These are phyloP conservation scores for Cucurbita moschata DNA, from an alignment of 306 rosid species.

Conservation along the genomic window DNA sequence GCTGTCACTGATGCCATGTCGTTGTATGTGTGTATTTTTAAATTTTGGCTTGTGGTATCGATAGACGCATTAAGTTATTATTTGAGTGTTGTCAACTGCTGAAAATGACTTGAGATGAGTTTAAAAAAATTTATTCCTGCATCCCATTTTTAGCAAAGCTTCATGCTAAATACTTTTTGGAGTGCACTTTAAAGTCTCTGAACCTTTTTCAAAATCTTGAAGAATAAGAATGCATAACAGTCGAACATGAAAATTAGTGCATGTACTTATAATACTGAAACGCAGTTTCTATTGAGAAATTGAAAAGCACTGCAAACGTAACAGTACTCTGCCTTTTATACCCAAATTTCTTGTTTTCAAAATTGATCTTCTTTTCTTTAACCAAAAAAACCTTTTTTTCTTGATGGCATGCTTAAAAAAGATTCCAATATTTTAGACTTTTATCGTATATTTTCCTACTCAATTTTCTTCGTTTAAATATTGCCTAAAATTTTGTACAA, in stretches of 20 bases:
- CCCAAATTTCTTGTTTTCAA: background rate
- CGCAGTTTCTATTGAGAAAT: background rate
- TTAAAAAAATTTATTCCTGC: background rate
- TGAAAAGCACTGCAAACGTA: background rate
- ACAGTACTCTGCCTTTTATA: background rate
- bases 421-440: background rate
- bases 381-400: background rate
- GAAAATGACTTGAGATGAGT: background rate
- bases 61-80: background rate
- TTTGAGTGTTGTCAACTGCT: background rate
- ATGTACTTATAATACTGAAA: background rate
- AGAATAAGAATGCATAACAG: background rate
- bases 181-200: background rate
- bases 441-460: background rate
- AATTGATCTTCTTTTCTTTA: background rate
- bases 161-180: background rate
- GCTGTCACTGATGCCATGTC: background rate
- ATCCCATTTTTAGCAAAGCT: background rate
- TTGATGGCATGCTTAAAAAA: background rate
- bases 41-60: background rate
- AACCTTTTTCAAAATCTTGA: background rate
- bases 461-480: background rate
- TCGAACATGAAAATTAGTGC: background rate
- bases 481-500: background rate
- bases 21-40: background rate